Base-by-base conservation (phyloP, 331 rosid species). In the Erythrophleum ivorense region DNA sequence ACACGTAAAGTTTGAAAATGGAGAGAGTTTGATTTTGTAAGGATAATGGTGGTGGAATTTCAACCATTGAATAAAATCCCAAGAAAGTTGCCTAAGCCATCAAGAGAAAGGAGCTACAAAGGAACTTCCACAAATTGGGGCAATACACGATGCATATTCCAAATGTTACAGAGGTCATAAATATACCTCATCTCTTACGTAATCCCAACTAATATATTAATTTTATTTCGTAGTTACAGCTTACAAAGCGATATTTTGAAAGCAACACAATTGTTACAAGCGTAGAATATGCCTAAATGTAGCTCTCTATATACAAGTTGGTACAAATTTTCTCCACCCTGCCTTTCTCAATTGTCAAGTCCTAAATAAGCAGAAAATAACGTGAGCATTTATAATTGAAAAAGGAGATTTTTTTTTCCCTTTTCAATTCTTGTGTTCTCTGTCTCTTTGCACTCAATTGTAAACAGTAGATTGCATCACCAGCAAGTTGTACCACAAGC, bases 401-500 rank as follows among this genome's bases (percentile, higher is more conserved):
- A 19, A 43, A 21, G 14, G 71, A 45, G 0, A 67, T 14, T n/a
- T 63, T 31, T 16, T 63, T 63, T 19, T 10, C 69, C 43, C 3
- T 60, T 75, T 69, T 76, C 33, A 62, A 68, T 72, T 59, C 63
- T 58, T 18, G 41, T n/a, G 58, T 49, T 29, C 57, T 50, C 65
- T 31, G 74, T 68, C n/a, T 12, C 60, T 24, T 18, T 29, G 46
- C 77, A 33, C 75, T 60, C 60, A 33, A 41, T 46, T 41, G 11
- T 70, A 52, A 36, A 64, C 18, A 38, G 43, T 31, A 13, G 68
- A 58, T n/a, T 60, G 57, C 53, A 65, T 54, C 75, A 80, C 66
- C 73, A 13, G 33, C 73, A 71, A 55, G 77, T 59, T 71, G 63
- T 10, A 40, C 80, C n/a, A 43, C 75, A 73, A 58, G 31, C 67